Evolutionary conservation across 768 basidiomycete genomes (phyloP), one percentile per base, ranked within the genome.

Genomic region (Epithele typhae): DNA sequence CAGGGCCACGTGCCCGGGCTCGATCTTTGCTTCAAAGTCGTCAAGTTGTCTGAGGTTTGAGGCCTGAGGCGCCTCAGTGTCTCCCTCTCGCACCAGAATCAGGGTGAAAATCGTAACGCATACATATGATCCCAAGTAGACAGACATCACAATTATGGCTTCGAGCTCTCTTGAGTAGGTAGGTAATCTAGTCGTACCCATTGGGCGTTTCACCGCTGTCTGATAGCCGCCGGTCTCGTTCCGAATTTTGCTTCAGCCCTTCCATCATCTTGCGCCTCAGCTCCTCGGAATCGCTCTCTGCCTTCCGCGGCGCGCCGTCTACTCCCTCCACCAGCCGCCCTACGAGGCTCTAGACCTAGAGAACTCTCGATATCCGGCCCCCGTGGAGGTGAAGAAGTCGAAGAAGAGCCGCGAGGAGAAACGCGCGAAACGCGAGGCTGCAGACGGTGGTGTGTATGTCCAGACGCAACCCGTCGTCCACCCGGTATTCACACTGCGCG

Each of bases 401-500:
- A 58, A 54, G 40, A 57, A 56, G 38, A 48, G 18, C 12, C 9
- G n/a, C 9, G 17, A n/a, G 35, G 35, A 36, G 8, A n/a, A 53
- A 36, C 43, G 35, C 11, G 21, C 18, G 3, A 43, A 50, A 23
- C 36, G 25, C 17, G 44, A 52, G n/a, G 8, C 7, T 7, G 40
- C 27, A 25, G 48, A 48, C 19, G 55, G 58, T 43, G 56, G 55
- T 56, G 48, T 53, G 57, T 52, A 58, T 55, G 58, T 55, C 48
- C 30, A 22, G 27, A 10, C 19, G 18, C 11, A 17, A 23, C 39
- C 21, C 34, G 24, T 25, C 24, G 21, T 21, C 11, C 33, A 25
- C 15, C 30, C 23, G 1, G 6, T 15, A 25, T 40, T 50, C 25
- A 55, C 15, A 19, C 11, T 30, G 27, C n/a, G 15, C 22, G 15